Conservation (phyloP, 768 basidiomycete genomes). For the Tubosaeta brunneosetosa region DNA sequence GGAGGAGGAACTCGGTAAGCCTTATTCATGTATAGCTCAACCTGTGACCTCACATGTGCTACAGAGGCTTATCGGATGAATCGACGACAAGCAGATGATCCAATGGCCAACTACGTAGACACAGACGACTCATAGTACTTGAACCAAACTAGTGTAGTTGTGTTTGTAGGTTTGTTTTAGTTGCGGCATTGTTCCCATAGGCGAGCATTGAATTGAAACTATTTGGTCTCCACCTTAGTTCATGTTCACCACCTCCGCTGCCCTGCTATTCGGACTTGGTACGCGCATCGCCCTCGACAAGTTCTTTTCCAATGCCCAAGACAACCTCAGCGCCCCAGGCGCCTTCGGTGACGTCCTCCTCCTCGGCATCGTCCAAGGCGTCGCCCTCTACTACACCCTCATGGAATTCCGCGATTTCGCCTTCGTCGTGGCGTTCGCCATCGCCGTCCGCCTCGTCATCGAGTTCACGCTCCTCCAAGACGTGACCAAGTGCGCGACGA, state of each 20-base stretch:
- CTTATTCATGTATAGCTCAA: neutral
- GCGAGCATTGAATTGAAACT: slow-evolving; percentile 12
- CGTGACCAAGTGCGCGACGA: slow-evolving; percentile 49
- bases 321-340: slow-evolving; percentile 26
- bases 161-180: neutral
- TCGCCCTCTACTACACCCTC: slow-evolving; percentile 64
- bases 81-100: slow-evolving; percentile 70
- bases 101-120: slow-evolving; percentile 91
- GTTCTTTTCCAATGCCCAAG: slow-evolving; percentile 39
- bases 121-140: slow-evolving; percentile 25
- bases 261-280: slow-evolving; percentile 70
- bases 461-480: slow-evolving; percentile 59
- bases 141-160: neutral
- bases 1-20: slow-evolving; percentile 80
- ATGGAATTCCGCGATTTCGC: slow-evolving; percentile 50
- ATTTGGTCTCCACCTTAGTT: slow-evolving; percentile 16
- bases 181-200: slow-evolving; percentile 14
- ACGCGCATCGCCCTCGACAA: slow-evolving; percentile 66
- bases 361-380: slow-evolving; percentile 70
- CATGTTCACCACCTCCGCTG: slow-evolving; percentile 55
- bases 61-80: slow-evolving; percentile 89
- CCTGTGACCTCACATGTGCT: slow-evolving; percentile 10
- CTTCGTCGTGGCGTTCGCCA: slow-evolving; percentile 51
- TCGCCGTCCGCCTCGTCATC: slow-evolving; percentile 57
- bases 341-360: slow-evolving; percentile 59